Evolutionary conservation across 2,329 filamentous ascomycete species (phyloP).

Genomic region (Microdochium nivale): DNA sequence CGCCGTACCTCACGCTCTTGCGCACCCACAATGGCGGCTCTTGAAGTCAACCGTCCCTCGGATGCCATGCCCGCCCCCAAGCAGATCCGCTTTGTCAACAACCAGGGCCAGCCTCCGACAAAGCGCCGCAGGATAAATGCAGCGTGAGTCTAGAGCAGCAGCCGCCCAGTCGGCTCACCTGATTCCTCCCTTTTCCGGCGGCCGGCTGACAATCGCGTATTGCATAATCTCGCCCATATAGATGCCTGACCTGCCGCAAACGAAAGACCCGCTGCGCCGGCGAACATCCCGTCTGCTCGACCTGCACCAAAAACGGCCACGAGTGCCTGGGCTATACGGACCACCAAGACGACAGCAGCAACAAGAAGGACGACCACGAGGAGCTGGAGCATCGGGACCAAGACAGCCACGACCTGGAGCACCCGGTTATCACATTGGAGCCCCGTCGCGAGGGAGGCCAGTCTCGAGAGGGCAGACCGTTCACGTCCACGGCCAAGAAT

Average conservation of each 20-base stretch:
- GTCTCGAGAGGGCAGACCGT: constrained; percentile 28
- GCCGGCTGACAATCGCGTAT: constrained; percentile 2
- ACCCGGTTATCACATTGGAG: constrained; percentile 21
- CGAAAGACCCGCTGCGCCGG: constrained; percentile 70
- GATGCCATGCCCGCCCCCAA: constrained; percentile 36
- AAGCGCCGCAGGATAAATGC: constrained; percentile 73
- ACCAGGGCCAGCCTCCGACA: constrained; percentile 70
- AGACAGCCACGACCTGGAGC: constrained; percentile 25
- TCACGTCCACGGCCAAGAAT: constrained; percentile 8
- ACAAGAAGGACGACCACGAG: constrained; percentile 25
- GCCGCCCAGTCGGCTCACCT: too few species aligned
- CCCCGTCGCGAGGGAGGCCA: constrained; percentile 30
- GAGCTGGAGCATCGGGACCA: constrained; percentile 20
- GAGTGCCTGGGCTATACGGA: constrained; percentile 60
- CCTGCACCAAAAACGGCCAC: constrained; percentile 64
- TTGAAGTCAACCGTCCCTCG: constrained; percentile 25
- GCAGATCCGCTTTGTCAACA: constrained; percentile 73
- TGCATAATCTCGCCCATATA: constrained; percentile 21
- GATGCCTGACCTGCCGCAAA: constrained; percentile 65
- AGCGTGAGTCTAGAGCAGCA: constrained; percentile 51
- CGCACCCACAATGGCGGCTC: constrained; percentile 31
- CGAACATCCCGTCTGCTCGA: constrained; percentile 63
- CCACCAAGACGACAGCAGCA: constrained; percentile 34
- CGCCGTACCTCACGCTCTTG: not conserved
- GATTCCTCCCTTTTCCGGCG: too few species aligned